Base-by-base conservation (phyloP, 805 yeast genomes). In the Maudiozyma serrabonitensis region DNA sequence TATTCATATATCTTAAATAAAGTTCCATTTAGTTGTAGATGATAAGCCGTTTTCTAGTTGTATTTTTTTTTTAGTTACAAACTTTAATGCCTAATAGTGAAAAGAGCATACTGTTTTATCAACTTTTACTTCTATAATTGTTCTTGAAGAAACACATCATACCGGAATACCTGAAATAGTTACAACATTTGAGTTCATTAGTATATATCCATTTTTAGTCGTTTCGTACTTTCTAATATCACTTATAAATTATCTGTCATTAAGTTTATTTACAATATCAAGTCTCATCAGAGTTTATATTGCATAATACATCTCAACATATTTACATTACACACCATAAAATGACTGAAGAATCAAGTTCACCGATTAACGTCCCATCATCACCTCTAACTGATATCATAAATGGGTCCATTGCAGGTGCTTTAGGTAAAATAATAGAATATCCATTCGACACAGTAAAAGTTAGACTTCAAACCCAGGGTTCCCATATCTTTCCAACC, bases 401-500 rank as follows among this genome's bases (percentile, higher is more conserved):
- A 5, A 67, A 62, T 54, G 73, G 74, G 7, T 70, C 73, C 11
- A 60, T 70, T 6, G 73, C 96, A 0, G 97, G 97, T 13, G 82
- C 87, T 50, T 66, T 80, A 4, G 96, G 95, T 2, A 91, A 91
- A 63, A 58, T 85, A 28, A 77, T 90, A 15, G 97, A 90, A 66
- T 89, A 82, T 58, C 98, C 98, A 0, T 88, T 90, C 56, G 98
- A 90, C 60, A 91, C 97, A 0, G 75, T 89, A 40, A 91, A 90
- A 65, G 98, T 90, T 4, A 74, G 96, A 51, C 72, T 91, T 34
- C 91, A 84, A 61, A 78, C 88, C 1, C 93, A 86, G 60, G 83
- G 89, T 9, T 75, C 77, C 0, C 67, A 78, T 13, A 63, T 67
- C 35, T 82, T 76, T 57, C 65, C 66, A 0, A 81, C 86, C 1